These are phyloP conservation scores for Buddleja alternifolia DNA, from an alignment of 257 asterid genomes.

Conservation along the genomic window DNA sequence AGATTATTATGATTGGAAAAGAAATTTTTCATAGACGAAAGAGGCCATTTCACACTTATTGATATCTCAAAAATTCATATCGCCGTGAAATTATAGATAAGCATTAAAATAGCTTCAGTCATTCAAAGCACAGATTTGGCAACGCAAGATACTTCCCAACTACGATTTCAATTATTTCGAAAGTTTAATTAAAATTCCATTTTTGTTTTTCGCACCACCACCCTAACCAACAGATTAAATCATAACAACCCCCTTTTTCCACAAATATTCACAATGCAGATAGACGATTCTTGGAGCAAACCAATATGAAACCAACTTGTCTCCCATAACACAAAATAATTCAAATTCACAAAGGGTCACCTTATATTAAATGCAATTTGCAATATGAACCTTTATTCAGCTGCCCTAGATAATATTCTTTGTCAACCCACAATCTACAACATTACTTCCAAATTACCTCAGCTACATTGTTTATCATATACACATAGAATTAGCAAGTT, in stretches of 20 bases:
- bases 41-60: neutral
- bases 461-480: neutral
- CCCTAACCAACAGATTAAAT: slow-evolving; percentile 7
- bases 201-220: neutral
- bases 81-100: neutral
- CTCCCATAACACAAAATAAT: neutral
- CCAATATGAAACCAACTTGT: neutral
- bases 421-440: slow-evolving; percentile 2
- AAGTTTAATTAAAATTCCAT: neutral
- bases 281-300: neutral
- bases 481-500: slow-evolving; percentile 10
- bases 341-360: neutral
- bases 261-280: neutral
- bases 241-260: neutral
- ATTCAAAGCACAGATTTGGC: neutral
- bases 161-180: neutral
- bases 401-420: slow-evolving; percentile 12
- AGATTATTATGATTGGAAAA: slow-evolving; percentile 11
- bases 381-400: neutral
- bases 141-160: neutral
- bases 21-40: neutral
- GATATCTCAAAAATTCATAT: neutral
- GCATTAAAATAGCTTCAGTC: neutral
- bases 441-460: neutral
- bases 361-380: neutral